Conservation (phyloP, 108 stramenopile species). For the Parmales sp. region DNA sequence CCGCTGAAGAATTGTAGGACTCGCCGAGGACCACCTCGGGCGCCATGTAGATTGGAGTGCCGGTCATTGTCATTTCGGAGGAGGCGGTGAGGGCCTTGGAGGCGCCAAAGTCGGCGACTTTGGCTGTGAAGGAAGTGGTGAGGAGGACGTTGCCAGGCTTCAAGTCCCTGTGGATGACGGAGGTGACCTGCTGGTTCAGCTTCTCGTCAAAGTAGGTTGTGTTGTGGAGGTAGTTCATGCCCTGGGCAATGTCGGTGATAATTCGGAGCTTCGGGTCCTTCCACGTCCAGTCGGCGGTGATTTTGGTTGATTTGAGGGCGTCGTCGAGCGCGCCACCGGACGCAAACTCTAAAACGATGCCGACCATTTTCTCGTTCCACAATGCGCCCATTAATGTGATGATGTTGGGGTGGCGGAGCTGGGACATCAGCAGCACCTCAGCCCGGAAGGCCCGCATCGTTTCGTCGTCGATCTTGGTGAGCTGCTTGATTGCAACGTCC, state of each 20-base stretch:
- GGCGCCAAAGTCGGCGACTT: slow-evolving; percentile 50
- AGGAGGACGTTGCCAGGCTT: slow-evolving; percentile 29
- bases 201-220: not conserved
- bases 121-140: slow-evolving; percentile 22
- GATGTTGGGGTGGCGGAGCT: slow-evolving; percentile 32
- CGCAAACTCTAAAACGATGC: slow-evolving; percentile 27
- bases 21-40: slow-evolving; percentile 32
- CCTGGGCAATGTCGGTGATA: slow-evolving; percentile 20
- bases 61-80: slow-evolving; percentile 9
- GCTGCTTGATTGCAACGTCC: too few species aligned
- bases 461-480: too few species aligned
- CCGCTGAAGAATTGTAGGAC: slow-evolving; percentile 21
- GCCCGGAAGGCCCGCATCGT: too few species aligned
- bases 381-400: slow-evolving; percentile 29
- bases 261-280: not conserved
- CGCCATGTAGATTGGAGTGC: slow-evolving; percentile 34
- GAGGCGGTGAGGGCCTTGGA: slow-evolving; percentile 15
- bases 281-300: too few species aligned
- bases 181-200: slow-evolving; percentile 15
- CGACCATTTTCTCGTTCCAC: slow-evolving; percentile 20
- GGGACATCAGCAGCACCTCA: slow-evolving; percentile 30
- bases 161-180: slow-evolving; percentile 48
- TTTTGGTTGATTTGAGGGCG: too few species aligned
- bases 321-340: too few species aligned
- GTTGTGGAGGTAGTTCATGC: slow-evolving; percentile 29